Percentiles rank a stretch among this genome's conserved stretches.
Evolutionary conservation across 2,329 filamentous ascomycete species (phyloP).

Genomic region (Microcyclosporella mali): DNA sequence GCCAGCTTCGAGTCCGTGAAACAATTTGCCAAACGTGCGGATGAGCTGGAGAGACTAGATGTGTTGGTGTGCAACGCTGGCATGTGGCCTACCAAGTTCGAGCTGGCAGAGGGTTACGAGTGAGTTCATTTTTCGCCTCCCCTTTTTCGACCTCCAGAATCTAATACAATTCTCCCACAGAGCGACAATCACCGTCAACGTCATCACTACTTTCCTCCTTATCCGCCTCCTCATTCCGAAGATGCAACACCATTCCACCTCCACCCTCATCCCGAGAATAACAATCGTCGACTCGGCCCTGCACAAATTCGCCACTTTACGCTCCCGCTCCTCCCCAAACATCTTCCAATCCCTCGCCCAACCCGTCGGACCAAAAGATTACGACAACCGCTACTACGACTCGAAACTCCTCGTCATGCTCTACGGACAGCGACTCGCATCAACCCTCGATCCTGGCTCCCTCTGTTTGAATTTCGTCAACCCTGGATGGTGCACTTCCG

Average conservation of each 20-base stretch:
- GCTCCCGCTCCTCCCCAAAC: constrained; percentile 37
- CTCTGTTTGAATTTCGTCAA: constrained; percentile 45
- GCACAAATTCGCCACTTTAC: constrained; percentile 39
- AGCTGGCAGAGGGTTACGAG: constrained; percentile 41
- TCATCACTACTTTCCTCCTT: constrained; percentile 47
- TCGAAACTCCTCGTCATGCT: constrained; percentile 19
- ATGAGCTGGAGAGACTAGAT: constrained; percentile 31
- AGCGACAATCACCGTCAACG: constrained; percentile 46
- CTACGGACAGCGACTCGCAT: constrained; percentile 11
- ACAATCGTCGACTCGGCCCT: constrained; percentile 38
- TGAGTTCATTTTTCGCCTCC: too few relatives aligned
- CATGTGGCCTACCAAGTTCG: constrained; percentile 33
- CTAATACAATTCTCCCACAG: constrained; percentile 5
- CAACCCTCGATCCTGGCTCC: constrained; percentile 1
- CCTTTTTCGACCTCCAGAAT: too few relatives aligned
- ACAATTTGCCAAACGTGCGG: constrained; percentile 23
- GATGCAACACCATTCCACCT: constrained; percentile 37
- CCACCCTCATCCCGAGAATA: constrained; percentile 19
- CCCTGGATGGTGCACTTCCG: constrained; percentile 44
- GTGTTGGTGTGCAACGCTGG: constrained; percentile 37
- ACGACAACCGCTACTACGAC: constrained; percentile 13
- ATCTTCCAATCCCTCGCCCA: constrained; percentile 10
- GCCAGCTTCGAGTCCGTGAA: constrained; percentile 35
- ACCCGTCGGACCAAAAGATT: constrained; percentile 5
- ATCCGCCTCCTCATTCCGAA: constrained; percentile 45